Evolutionary conservation across 2,329 filamentous ascomycete species (phyloP).

Genomic region (Venturia aucupariae): DNA sequence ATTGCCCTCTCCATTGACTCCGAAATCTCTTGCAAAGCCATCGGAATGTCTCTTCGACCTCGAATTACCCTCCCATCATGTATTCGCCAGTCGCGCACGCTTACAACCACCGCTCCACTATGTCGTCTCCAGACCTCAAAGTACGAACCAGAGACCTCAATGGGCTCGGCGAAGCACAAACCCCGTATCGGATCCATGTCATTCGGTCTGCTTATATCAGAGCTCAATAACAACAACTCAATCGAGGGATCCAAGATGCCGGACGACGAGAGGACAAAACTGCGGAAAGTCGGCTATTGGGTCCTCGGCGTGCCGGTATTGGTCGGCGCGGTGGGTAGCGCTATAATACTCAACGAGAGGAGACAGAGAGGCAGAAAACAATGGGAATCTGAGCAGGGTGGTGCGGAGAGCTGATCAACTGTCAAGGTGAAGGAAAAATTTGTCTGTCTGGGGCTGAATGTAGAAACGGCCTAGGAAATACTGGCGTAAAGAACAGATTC

Average conservation of each 20-base stretch:
- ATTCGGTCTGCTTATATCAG: constrained; percentile 11
- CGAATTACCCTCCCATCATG: background rate
- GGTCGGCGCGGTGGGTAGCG: background rate
- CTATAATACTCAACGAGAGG: background rate
- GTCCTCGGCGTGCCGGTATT: background rate
- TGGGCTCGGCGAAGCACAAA: constrained; percentile 4
- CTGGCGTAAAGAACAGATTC: background rate
- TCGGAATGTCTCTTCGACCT: background rate
- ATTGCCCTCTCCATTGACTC: background rate
- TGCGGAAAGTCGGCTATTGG: constrained; percentile 8
- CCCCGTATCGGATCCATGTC: constrained; percentile 7
- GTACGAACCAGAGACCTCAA: constrained; percentile 4
- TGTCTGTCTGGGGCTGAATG: background rate
- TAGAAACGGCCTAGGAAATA: background rate
- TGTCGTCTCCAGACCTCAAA: background rate
- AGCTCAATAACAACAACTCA: constrained; percentile 11
- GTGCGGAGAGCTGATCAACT: background rate
- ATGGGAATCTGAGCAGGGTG: background rate
- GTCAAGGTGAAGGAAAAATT: background rate
- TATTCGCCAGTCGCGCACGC: background rate
- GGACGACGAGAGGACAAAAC: constrained; percentile 4
- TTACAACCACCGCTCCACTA: background rate
- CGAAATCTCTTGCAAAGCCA: no score
- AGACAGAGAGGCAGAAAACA: background rate
- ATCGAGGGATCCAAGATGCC: constrained; percentile 3